Conservation (phyloP, 116 monocot species). For the Zostera marina region DNA sequence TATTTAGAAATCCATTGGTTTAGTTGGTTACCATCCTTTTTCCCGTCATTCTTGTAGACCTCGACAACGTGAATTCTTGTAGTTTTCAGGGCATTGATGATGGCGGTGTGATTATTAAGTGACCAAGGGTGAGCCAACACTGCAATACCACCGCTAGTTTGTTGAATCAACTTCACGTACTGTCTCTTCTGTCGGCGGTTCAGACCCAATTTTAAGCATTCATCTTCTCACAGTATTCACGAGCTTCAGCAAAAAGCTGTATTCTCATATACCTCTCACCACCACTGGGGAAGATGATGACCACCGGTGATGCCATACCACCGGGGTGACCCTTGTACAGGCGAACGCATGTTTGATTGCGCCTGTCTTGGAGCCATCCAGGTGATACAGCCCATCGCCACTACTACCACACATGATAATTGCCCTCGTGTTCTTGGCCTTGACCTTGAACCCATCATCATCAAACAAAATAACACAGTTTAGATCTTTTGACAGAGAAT, state of each 20-base stretch:
- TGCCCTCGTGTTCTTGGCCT: no score
- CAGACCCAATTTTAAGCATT: conserved; percentile 21
- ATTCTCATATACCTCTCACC: conserved; percentile 82
- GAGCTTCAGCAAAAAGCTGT: conserved; percentile 44
- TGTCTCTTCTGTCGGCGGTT: conserved; percentile 58
- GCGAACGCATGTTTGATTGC: no score
- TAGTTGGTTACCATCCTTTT: conserved; percentile 40
- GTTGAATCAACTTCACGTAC: conserved; percentile 55
- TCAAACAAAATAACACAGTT: no score
- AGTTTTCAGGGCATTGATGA: conserved; percentile 48
- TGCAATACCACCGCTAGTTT: conserved; percentile 71
- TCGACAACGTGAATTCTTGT: conserved; percentile 81
- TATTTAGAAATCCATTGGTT: no score
- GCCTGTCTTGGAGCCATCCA: no score
- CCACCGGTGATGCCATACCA: no score
- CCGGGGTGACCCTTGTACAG: no score
- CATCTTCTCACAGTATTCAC: conserved; percentile 68
- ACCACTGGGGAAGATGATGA: conserved; percentile 54
- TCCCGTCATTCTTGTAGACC: conserved; percentile 78
- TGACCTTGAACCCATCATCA: no score
- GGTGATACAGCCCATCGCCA: no score
- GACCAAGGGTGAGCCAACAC: conserved; percentile 88
- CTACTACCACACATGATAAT: no score
- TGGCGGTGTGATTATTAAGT: conserved; percentile 50
- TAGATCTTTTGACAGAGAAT: no score